Base-by-base conservation (phyloP, 495 filamentous ascomycete species). In the Barbatosphaeria neglecta region DNA sequence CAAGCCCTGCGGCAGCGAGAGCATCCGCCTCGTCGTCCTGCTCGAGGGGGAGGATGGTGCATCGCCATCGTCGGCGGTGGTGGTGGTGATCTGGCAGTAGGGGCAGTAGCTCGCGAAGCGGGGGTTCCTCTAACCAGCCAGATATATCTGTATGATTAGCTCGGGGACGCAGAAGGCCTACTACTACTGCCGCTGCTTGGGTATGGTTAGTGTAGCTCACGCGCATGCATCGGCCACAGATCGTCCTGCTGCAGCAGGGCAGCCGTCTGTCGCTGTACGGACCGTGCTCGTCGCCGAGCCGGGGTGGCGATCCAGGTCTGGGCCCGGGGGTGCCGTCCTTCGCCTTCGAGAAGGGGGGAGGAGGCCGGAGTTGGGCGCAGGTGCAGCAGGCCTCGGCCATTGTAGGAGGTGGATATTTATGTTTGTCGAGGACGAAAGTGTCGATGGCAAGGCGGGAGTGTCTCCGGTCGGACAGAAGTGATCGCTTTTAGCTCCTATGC, bases 21-120 rank as follows among this genome's bases (percentile, higher is more conserved):
- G 53, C 0, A 71, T 68, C 31, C 13, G 9, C 3, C 27, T 2
- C 27, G 27, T 8, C 27, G 27, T 8, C 27, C 9, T 8, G 9
- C 9, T 2, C 27, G 3, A 4, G 2, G 8, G 13, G 3, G 31
- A 35, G 2, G 31, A 35, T n/a, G 31, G 31, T n/a, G n/a, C n/a
- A n/a, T n/a, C n/a, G n/a, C n/a, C n/a, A n/a, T n/a, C n/a, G 13
- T 35, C 31, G 2, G 77, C 73, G 17, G 66, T 65, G 19, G 61
- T 63, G 16, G 69, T 28, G 20, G 69, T 64, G 24, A 63, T 62
- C 39, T 76, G 74, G 52, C 70, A 73, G 56, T 69, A 74, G 41
- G 66, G 68, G 59, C 85, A 89, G 62, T 89, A 88, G 18, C 64
- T 68, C 27, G 69, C 69, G 62, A 88, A 88, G 17, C 85, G 78